A percentile compares a stretch with the other conserved stretches of the same genome.
These are phyloP conservation scores for Wickerhamomyces hampshirensis DNA, from an alignment of 805 yeast genomes.

Conservation along the genomic window DNA sequence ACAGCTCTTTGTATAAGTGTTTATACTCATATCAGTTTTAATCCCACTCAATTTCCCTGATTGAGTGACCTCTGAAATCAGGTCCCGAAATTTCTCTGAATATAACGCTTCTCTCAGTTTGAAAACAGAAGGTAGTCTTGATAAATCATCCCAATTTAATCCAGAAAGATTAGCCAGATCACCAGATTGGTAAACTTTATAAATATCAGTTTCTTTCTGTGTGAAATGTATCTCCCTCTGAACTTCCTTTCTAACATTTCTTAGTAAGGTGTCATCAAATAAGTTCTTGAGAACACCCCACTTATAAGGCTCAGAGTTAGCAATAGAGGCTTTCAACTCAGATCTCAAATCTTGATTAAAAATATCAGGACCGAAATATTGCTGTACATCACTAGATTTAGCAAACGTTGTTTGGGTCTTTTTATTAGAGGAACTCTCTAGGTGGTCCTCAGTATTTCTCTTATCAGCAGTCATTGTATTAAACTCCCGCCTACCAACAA, in stretches of 20 bases:
- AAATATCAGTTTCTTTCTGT: conserved; percentile 93
- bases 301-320: conserved; percentile 67
- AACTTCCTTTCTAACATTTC: conserved; percentile 82
- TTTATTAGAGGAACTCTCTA: conserved; percentile 1
- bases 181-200: conserved; percentile 85
- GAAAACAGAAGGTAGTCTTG: conserved; percentile 67
- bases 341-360: conserved; percentile 39
- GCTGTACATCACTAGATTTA: conserved; percentile 28
- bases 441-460: not conserved
- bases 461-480: conserved; percentile 2
- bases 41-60: conserved; percentile 88
- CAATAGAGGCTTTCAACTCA: conserved; percentile 39
- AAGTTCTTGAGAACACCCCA: conserved; percentile 83
- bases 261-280: conserved; percentile 69
- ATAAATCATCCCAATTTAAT: conserved; percentile 67
- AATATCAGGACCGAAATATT: conserved; percentile 43
- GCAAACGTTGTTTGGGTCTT: conserved; percentile 13
- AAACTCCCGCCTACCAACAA: too few relatives aligned
- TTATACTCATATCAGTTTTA: conserved; percentile 89
- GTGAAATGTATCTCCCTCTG: conserved; percentile 83
- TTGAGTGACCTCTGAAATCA: conserved; percentile 71
- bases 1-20: conserved; percentile 88
- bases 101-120: conserved; percentile 84
- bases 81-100: conserved; percentile 77
- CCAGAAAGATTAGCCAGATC: conserved; percentile 92